Evolutionary conservation across 768 basidiomycete genomes (phyloP), one percentile per base, ranked within the genome.

Genomic region (Amylocystis lapponica): DNA sequence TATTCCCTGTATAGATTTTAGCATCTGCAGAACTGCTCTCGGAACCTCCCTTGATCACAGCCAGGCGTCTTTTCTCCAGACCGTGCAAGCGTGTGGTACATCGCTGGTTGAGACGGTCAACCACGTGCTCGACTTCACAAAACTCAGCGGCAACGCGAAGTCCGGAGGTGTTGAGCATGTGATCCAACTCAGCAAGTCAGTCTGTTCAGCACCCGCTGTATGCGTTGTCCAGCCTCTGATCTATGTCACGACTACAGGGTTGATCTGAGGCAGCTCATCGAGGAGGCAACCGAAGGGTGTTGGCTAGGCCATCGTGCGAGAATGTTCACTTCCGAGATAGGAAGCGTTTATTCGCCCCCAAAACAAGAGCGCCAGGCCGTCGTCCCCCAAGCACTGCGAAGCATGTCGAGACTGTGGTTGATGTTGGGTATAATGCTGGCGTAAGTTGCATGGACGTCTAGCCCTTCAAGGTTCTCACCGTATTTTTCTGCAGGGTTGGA

Each of bases 41-140:
- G 36, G 93, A 95, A 95, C 87, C 11, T 57, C 73, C n/a, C 67
- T 97, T 25, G 85, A 80, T 55, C 80, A 86, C 36, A 81, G 81
- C 11, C 94, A 97, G 61, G 60, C 69, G 9, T 90, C 92, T 0
- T 95, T 92, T 68, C 66, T 96, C 38, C 86, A 92, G 57, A 96
- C 94, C 0, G 88, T 96, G 1, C 87, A 93, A 60, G 92, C 90
- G 5, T 96, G 93, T 57, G 93, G 92, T 12, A 94, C 86, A n/a
- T 91, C 90, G 1, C 74, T 97, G 1, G 89, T 94, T 31, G 94
- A 97, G 67, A 95, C 93, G 0, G 92, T 97, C 37, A 96, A 96
- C 57, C 94, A 97, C 53, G 94, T 97, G 5, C 69, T 97, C 21
- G 94, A 97, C 60, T 97, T 94, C 57, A 95, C 92, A 23, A 97